Conservation (phyloP, 768 basidiomycete genomes). For the Tricholoma saponaceum region DNA sequence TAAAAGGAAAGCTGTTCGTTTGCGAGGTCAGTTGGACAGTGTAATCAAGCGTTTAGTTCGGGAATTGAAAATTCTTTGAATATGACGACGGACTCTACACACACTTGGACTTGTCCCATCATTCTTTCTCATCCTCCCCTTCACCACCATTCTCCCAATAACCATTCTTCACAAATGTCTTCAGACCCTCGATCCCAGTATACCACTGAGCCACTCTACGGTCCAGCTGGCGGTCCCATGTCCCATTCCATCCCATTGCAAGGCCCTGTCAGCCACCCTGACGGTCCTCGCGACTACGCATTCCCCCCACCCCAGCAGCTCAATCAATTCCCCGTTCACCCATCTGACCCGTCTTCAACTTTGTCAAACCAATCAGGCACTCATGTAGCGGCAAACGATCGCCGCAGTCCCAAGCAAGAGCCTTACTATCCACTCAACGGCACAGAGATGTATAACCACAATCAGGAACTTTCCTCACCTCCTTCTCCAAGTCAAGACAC, state of each 20-base stretch:
- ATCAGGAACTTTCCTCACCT: conserved; percentile 30
- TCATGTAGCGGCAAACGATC: conserved; percentile 13
- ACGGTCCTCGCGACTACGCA: conserved; percentile 37
- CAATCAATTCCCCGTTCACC: conserved; percentile 32
- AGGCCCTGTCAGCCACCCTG: conserved; percentile 39
- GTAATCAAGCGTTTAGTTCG: conserved; percentile 17
- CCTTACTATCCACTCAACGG: conserved; percentile 45
- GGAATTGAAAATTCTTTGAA: conserved; percentile 21
- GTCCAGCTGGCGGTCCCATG: conserved; percentile 35
- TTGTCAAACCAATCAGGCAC: conserved; percentile 24
- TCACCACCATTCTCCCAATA: conserved; percentile 23
- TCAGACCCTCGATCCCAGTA: conserved; percentile 26
- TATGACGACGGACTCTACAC: conserved; percentile 18
- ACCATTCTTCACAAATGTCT: conserved; percentile 32
- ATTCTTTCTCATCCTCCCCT: conserved; percentile 21
- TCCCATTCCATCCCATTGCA: conserved; percentile 39
- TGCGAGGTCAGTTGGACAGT: neutral
- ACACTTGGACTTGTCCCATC: conserved; percentile 24
- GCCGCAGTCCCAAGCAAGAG: conserved; percentile 36
- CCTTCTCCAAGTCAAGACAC: conserved; percentile 31
- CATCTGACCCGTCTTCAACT: conserved; percentile 24
- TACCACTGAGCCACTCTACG: conserved; percentile 32
- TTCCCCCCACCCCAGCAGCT: conserved; percentile 38
- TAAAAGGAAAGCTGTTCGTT: neutral
- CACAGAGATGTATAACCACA: conserved; percentile 50